Conservation (phyloP, 208 protist genomes). For the Zelonia costaricensis region DNA sequence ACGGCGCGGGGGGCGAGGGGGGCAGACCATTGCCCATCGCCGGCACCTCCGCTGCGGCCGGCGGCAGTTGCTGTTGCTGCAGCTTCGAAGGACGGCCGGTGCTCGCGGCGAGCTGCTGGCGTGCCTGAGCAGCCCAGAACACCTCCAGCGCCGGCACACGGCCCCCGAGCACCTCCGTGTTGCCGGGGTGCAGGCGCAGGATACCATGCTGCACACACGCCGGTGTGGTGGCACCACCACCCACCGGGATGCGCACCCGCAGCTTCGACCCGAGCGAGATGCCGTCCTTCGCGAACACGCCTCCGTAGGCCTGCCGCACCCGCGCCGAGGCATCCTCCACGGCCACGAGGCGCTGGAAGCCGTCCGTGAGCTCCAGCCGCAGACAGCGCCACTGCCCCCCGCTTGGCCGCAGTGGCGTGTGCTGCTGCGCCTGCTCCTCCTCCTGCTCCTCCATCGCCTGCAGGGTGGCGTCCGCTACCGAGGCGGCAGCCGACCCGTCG, state of each 20-base stretch:
- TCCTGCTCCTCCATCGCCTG: slow-evolving; percentile 39
- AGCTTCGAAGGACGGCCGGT: slow-evolving; percentile 41
- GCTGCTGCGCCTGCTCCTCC: slow-evolving; percentile 28
- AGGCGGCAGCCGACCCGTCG: slow-evolving; percentile 5
- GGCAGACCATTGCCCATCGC: too few species aligned
- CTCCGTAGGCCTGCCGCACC: slow-evolving; percentile 17
- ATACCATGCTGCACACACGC: slow-evolving; percentile 34
- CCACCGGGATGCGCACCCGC: slow-evolving; percentile 15
- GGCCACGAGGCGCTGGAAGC: slow-evolving; percentile 67
- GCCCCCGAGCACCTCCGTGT: slow-evolving; percentile 52
- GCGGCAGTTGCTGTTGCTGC: not conserved
- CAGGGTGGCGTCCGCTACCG: slow-evolving; percentile 33
- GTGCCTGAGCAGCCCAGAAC: slow-evolving; percentile 45
- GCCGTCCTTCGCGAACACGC: slow-evolving; percentile 35
- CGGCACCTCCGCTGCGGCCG: too few species aligned
- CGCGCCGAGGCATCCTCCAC: slow-evolving; percentile 39
- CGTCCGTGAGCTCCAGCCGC: slow-evolving; percentile 55
- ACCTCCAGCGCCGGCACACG: slow-evolving; percentile 48
- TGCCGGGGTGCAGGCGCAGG: slow-evolving; percentile 48
- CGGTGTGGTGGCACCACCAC: not conserved
- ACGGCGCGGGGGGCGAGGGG: not conserved
- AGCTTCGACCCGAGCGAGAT: slow-evolving; percentile 65
- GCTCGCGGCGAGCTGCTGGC: slow-evolving; percentile 31
- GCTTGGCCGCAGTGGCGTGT: slow-evolving; percentile 32
- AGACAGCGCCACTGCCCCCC: slow-evolving; percentile 49